A percentile compares a stretch with the other conserved stretches of the same genome.
Evolutionary conservation across 306 rosid species (phyloP).

Genomic region (Dalbergia cultrata): DNA sequence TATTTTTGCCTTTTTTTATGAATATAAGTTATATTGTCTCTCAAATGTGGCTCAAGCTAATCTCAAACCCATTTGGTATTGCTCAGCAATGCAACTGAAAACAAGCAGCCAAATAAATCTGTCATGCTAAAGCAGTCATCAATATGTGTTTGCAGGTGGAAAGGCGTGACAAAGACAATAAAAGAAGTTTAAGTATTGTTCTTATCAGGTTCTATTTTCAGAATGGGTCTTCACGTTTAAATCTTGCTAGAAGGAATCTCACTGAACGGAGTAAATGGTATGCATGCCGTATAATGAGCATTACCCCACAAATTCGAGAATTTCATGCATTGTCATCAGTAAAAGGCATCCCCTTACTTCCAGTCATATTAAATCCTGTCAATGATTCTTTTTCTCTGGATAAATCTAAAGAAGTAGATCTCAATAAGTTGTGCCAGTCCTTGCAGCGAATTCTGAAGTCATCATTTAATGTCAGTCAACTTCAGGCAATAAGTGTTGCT

Average conservation of each 20-base stretch:
- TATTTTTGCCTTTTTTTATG: constrained; percentile 10
- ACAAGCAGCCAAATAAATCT: constrained; percentile 28
- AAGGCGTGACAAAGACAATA: constrained; percentile 90
- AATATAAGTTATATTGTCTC: constrained; percentile 33
- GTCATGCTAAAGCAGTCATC: constrained; percentile 48
- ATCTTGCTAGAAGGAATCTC: constrained; percentile 90
- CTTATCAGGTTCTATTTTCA: constrained; percentile 83
- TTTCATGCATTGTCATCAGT: constrained; percentile 92
- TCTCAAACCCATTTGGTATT: not conserved
- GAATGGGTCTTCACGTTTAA: constrained; percentile 83
- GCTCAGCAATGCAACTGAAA: constrained; percentile 17
- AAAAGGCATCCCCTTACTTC: constrained; percentile 83
- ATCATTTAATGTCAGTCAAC: constrained; percentile 85
- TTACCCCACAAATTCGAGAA: constrained; percentile 89
- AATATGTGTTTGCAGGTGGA: constrained; percentile 80
- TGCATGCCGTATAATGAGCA: constrained; percentile 89
- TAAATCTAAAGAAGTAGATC: constrained; percentile 62
- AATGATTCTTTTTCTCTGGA: constrained; percentile 52
- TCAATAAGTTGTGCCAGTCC: constrained; percentile 74
- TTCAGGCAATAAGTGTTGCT: constrained; percentile 82
- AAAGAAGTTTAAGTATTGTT: constrained; percentile 69
- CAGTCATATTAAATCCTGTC: constrained; percentile 72
- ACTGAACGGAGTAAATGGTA: constrained; percentile 96
- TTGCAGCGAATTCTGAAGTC: constrained; percentile 77
- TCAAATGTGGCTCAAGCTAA: constrained; percentile 5